A percentile compares a stretch with the other conserved stretches of the same genome.
Evolutionary conservation across 139 green algal species (phyloP).

Genomic region (Nannochloris sp.): DNA sequence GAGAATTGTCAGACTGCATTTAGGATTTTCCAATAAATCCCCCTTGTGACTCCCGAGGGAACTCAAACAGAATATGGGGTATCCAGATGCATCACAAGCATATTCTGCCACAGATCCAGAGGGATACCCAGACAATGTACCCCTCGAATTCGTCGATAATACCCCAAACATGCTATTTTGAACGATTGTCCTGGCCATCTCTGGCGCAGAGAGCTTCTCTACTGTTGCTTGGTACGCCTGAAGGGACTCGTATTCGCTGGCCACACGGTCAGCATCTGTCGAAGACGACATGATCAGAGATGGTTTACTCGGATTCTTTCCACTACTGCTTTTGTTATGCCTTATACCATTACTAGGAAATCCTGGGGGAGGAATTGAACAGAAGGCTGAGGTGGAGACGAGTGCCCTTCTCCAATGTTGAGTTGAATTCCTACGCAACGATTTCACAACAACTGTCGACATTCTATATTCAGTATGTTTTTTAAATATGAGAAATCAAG

Average conservation of each 20-base stretch:
- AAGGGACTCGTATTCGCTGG: conserved; percentile 38
- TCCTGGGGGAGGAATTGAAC: no score
- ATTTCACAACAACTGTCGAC: no score
- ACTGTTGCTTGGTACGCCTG: conserved; percentile 38
- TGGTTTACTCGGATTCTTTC: no score
- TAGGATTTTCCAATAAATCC: conserved; percentile 48
- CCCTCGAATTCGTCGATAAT: conserved; percentile 42
- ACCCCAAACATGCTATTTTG: conserved; percentile 36
- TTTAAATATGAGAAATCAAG: no score
- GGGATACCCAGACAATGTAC: conserved; percentile 35
- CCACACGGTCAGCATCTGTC: background rate
- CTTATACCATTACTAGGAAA: no score
- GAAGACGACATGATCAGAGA: no score
- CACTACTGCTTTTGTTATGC: no score
- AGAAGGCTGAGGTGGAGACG: no score
- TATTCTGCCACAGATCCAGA: conserved; percentile 46
- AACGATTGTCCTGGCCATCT: conserved; percentile 61
- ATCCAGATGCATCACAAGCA: conserved; percentile 15
- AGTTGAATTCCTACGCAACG: no score
- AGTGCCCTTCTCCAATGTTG: no score
- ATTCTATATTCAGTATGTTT: no score
- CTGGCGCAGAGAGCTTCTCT: conserved; percentile 33
- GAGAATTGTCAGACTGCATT: conserved; percentile 50
- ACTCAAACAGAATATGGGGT: conserved; percentile 54
- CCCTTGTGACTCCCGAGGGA: conserved; percentile 52